These are phyloP conservation scores for Eudorina sp. DNA, from an alignment of 139 green algal species.

Conservation along the genomic window DNA sequence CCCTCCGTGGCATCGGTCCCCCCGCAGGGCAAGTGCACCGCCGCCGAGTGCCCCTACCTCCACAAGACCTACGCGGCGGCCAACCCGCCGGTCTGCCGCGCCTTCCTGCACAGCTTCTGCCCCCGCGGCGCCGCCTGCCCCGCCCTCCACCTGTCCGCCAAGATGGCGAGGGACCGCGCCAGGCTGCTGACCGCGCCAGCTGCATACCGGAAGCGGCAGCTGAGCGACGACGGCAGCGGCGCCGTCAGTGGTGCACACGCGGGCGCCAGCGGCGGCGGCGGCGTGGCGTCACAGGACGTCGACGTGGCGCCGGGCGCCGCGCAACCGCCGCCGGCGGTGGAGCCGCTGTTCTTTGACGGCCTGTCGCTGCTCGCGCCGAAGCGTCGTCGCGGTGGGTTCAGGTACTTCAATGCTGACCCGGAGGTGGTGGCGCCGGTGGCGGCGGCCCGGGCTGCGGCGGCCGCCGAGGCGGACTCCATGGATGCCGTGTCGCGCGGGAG, in stretches of 20 bases:
- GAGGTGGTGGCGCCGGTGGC: not conserved
- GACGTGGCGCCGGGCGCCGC: not conserved
- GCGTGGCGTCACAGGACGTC: too few relatives aligned
- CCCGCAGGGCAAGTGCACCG: slow-evolving; percentile 74
- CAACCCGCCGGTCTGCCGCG: slow-evolving; percentile 65
- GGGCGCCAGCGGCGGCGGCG: not conserved
- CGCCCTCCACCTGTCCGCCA: slow-evolving; percentile 72
- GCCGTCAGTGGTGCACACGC: not conserved
- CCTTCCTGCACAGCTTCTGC: slow-evolving; percentile 77
- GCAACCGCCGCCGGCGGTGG: not conserved
- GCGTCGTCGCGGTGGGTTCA: slow-evolving; percentile 28
- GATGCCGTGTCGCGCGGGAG: too few relatives aligned
- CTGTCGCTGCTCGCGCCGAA: not conserved
- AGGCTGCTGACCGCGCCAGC: not conserved
- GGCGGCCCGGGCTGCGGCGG: too few relatives aligned
- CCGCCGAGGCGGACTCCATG: too few relatives aligned
- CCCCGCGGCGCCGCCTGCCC: slow-evolving; percentile 67
- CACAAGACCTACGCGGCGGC: slow-evolving; percentile 70
- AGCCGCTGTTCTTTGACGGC: too few relatives aligned
- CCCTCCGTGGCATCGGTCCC: not conserved
- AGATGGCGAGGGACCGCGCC: slow-evolving; percentile 52
- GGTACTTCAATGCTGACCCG: slow-evolving; percentile 18
- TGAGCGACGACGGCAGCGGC: not conserved
- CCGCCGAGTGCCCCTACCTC: slow-evolving; percentile 74
- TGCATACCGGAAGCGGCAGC: not conserved